Evolutionary conservation across 2,329 filamentous ascomycete species (phyloP).

Genomic region (Fusarium napiforme): DNA sequence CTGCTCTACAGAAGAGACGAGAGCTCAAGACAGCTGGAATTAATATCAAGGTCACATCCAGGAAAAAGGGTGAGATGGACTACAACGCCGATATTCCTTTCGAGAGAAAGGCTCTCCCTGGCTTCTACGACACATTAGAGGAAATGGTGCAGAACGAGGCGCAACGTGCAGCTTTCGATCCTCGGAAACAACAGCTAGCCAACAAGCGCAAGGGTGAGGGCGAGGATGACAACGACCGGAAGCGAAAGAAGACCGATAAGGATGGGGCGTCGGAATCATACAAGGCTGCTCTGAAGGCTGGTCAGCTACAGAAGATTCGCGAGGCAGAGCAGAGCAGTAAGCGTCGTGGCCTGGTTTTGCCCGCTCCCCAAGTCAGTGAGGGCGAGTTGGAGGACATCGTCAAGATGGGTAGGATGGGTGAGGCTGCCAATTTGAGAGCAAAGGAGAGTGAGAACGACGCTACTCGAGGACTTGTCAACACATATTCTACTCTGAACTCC

Average conservation of each 20-base stretch:
- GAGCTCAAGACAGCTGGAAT: conserved; percentile 98
- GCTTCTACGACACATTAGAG: conserved; percentile 93
- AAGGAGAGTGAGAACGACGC: conserved; percentile 84
- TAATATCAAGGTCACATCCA: conserved; percentile 93
- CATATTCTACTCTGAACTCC: conserved; percentile 84
- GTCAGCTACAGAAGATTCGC: conserved; percentile 91
- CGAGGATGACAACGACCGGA: conserved; percentile 83
- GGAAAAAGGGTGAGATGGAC: conserved; percentile 97
- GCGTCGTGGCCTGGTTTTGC: conserved; percentile 82
- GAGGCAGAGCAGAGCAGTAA: conserved; percentile 98
- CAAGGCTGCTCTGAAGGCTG: conserved; percentile 90
- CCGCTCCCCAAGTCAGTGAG: conserved; percentile 91
- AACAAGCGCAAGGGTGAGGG: conserved; percentile 96
- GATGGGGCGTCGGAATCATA: conserved; percentile 79
- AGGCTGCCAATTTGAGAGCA: conserved; percentile 81
- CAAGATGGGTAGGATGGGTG: conserved; percentile 96
- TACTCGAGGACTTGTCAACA: conserved; percentile 85
- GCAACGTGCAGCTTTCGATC: conserved; percentile 87
- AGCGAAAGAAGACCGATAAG: conserved; percentile 90
- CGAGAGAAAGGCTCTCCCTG: conserved; percentile 86
- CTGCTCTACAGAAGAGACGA: conserved; percentile 91
- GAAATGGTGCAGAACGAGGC: conserved; percentile 84
- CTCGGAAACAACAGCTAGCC: conserved; percentile 87
- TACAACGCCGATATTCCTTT: conserved; percentile 99
- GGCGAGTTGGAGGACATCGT: conserved; percentile 96